phyloP scores from a whole-genome alignment of 257 asterid genomes.

The Solanum rostratum region DNA sequence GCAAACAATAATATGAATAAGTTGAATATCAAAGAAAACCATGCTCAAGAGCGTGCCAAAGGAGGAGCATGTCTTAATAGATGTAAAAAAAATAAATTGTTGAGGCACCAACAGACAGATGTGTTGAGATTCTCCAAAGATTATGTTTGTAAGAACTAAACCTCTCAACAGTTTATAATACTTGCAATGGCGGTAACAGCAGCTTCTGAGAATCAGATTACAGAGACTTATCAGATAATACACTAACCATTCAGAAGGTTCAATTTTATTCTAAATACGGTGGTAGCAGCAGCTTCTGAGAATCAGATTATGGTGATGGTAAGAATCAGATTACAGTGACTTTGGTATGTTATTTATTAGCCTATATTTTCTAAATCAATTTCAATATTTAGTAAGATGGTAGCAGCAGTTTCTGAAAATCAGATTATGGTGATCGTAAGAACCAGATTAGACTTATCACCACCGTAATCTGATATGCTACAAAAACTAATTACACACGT shows the following conservation, averaged over 20 bases:
- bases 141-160: neutral
- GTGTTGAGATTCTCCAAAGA: neutral
- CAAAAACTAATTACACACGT: neutral
- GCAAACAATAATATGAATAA: neutral
- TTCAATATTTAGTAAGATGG: neutral
- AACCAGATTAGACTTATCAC: neutral
- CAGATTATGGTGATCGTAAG: neutral
- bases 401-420: neutral
- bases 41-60: neutral
- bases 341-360: neutral
- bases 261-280: neutral
- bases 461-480: neutral
- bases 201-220: neutral
- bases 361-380: neutral
- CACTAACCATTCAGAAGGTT: neutral
- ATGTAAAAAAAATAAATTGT: neutral
- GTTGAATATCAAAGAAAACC: neutral
- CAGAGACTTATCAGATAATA: neutral
- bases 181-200: neutral
- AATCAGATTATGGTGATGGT: neutral
- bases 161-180: neutral
- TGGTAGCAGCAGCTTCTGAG: neutral
- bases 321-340: neutral
- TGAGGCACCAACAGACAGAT: neutral
- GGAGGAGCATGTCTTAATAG: neutral